Evolutionary conservation across 2,329 filamentous ascomycete genomes (phyloP), one percentile per base, ranked within the genome.

Genomic region (Sphaceloma murrayae): DNA sequence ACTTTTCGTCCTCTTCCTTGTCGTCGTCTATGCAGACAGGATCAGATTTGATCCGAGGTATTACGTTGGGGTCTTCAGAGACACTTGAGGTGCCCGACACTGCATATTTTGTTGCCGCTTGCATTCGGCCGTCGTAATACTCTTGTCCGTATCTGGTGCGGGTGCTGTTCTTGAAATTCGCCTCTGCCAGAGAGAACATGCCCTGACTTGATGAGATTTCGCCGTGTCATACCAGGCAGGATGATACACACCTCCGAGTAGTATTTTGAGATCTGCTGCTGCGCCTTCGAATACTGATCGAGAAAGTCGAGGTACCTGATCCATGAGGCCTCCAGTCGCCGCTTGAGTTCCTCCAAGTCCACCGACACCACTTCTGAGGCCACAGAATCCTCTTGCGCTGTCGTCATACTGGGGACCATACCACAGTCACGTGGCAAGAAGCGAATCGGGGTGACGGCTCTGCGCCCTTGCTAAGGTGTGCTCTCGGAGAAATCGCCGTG

Each of bases 71-170:
- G n/a, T n/a, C n/a, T n/a, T n/a, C n/a, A n/a, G n/a, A n/a, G n/a
- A n/a, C n/a, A n/a, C n/a, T n/a, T n/a, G 22, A 3, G 9, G 36
- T 29, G 24, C 26, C 24, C 7, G 36, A 3, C 9, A 40, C 36
- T 9, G 36, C 22, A 26, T 18, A 30, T 45, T 33, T 34, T 22
- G 39, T 38, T 16, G 61, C 62, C 2, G 81, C 80, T 57, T 77
- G 77, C 77, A 85, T 85, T 34, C 83, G 73, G 51, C 77, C 73
- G 59, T 88, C 82, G 57, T 84, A 89, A 56, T 75, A 73, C 53
- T 85, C 79, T 50, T 68, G 72, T 2, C 82, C 82, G 57, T 82
- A 87, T 31, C 76, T 69, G 49, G 76, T 59, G 22, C 78, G 74
- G 9, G 74, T 67, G 56, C 76, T 69, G n/a, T 75, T 76, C 19